Conservation (phyloP, 352 stramenopile species). For the Globisporangium middletonii region DNA sequence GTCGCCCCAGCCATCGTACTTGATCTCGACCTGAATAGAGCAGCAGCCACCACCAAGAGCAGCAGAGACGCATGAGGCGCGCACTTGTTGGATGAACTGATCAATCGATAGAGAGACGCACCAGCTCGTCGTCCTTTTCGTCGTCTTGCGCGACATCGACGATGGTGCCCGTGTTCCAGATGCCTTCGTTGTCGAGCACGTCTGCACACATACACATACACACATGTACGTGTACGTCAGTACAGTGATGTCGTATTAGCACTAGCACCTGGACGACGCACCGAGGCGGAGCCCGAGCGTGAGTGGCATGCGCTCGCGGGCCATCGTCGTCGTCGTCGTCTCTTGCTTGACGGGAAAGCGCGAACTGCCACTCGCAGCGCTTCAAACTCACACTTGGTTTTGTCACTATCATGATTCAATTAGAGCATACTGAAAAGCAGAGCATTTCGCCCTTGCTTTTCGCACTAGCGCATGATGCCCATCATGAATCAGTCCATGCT, state of each 20-base stretch:
- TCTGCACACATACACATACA: constrained; percentile 22
- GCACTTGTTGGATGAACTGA: neutral
- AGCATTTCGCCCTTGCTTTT: no score
- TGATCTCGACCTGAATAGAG: constrained; percentile 55
- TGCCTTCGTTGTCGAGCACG: constrained; percentile 76
- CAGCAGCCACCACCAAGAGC: neutral
- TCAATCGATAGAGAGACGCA: constrained; percentile 6
- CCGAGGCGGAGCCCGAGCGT: constrained; percentile 64
- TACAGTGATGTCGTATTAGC: neutral
- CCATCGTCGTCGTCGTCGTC: constrained; percentile 13
- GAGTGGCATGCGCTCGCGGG: constrained; percentile 39
- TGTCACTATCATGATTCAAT: no score
- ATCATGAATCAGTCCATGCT: no score
- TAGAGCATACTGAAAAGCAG: no score
- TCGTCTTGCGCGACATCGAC: constrained; percentile 58
- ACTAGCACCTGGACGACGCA: constrained; percentile 19
- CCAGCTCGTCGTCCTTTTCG: constrained; percentile 50
- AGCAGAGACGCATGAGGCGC: neutral
- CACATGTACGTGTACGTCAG: neutral
- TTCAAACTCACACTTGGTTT: no score
- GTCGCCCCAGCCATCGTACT: constrained; percentile 80
- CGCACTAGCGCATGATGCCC: no score
- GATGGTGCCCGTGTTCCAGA: constrained; percentile 76
- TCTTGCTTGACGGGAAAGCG: neutral
- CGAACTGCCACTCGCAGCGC: neutral